Evolutionary conservation across 1,139 yeast genomes (phyloP), one percentile per base, ranked within the genome.

Genomic region (Suhomyces kunorum): DNA sequence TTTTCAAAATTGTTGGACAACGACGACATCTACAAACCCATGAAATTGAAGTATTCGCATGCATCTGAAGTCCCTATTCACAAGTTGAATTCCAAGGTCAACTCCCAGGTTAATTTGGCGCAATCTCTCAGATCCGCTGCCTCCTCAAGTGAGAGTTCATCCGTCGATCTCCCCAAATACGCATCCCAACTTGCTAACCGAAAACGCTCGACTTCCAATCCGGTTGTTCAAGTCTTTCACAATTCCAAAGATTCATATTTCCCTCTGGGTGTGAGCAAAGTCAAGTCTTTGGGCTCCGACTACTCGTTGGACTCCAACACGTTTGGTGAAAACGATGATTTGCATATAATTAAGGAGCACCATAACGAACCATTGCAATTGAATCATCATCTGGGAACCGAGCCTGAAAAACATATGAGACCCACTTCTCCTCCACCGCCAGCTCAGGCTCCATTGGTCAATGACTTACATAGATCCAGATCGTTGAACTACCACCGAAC

Each of bases 1-100:
- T 59, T 72, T 39, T 57, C 70, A 19, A 69, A 70, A 43, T 51
- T 72, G 34, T 38, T 53, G 13, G 60, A 63, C 22, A 67, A 67
- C 45, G 65, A 66, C 37, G 74, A 67, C 17, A 66, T 68, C 26
- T 65, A 68, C 44, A 61, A 54, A 36, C 77, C 77, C 6, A 60
- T 72, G 59, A 68, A 66, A 43, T 59, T 71, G 45, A 59, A 58
- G 43, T 71, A 71, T 46, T 66, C 74, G 22, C 61, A 59, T 26
- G 59, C 75, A 0, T 61, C 63, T 9, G 74, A 71, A 31, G 66
- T 72, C 25, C 73, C 77, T 3, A 64, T 70, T 20, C 70, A 65
- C 39, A 57, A 54, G 36, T 54, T 72, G 32, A 72, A 72, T 47
- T 62, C 66, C 28, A 67, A 69, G 48, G 70, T 71, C 37, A 70